Evolutionary conservation across 2,329 filamentous ascomycete genomes (phyloP).

Genomic region (Acarospora socialis): DNA sequence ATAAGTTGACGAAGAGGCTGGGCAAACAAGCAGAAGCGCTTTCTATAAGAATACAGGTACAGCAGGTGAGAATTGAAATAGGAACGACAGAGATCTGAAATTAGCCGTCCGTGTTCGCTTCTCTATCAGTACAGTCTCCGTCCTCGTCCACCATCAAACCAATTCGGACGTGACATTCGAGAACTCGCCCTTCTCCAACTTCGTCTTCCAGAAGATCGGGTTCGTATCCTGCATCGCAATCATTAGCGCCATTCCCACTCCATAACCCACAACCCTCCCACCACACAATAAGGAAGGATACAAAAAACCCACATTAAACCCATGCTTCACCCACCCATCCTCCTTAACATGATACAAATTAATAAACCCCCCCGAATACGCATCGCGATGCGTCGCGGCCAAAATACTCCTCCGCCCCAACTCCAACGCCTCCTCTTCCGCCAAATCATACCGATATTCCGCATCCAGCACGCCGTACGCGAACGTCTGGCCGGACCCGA

Average conservation of each 20-base stretch:
- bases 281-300: not conserved
- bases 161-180: constrained; percentile 77
- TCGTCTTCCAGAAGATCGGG: constrained; percentile 99
- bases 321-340: constrained; percentile 96
- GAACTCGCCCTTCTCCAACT: constrained; percentile 97
- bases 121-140: too few relatives aligned
- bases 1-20: too few relatives aligned
- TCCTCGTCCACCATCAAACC: too few relatives aligned
- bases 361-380: constrained; percentile 97
- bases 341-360: constrained; percentile 99
- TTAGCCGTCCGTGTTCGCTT: too few relatives aligned
- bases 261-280: not conserved
- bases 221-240: constrained; percentile 81
- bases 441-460: constrained; percentile 82
- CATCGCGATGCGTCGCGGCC: constrained; percentile 90
- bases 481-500: constrained; percentile 95
- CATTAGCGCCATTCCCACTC: constrained; percentile 1
- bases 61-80: too few relatives aligned
- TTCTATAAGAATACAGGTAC: too few relatives aligned
- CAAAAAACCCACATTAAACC: constrained; percentile 47
- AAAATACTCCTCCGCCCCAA: constrained; percentile 85
- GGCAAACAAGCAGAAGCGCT: too few relatives aligned
- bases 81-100: too few relatives aligned
- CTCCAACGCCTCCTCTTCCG: constrained; percentile 76
- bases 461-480: constrained; percentile 96